These are phyloP conservation scores for Schizosaccharomyces octosporus DNA, from an alignment of 805 yeast species.

Conservation along the genomic window DNA sequence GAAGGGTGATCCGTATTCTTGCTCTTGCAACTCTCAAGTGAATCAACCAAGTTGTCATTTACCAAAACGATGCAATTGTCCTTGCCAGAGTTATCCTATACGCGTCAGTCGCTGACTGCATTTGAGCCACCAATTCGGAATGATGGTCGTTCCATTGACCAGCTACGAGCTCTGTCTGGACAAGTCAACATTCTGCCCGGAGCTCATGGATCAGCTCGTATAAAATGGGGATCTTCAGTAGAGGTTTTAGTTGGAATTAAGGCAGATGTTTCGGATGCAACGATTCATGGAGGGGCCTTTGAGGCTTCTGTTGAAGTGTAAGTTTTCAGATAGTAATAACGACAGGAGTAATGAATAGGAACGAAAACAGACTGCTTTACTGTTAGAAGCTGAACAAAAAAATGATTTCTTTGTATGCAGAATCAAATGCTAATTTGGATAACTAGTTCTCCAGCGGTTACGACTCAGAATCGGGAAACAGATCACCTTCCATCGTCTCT, in stretches of 20 bases:
- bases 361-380: too few species aligned
- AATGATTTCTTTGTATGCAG: too few species aligned
- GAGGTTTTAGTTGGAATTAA: constrained; percentile 1
- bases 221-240: constrained; percentile 1
- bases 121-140: background rate
- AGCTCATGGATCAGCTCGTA: constrained; percentile 1
- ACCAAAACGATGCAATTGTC: background rate
- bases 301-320: background rate
- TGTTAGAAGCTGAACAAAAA: too few species aligned
- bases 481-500: background rate
- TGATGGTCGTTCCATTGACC: constrained; percentile 1
- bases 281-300: background rate
- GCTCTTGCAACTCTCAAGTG: too few species aligned
- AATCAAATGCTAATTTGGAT: background rate
- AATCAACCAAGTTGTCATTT: background rate
- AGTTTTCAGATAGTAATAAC: background rate
- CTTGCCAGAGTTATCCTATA: background rate
- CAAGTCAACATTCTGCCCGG: background rate
- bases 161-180: background rate
- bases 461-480: background rate
- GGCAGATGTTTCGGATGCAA: background rate
- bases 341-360: background rate
- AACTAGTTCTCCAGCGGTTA: background rate
- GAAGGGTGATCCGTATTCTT: too few species aligned
- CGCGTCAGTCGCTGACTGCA: background rate